A percentile compares a stretch with the other conserved stretches of the same genome.
Conservation (phyloP, 169 alveolate species). For the Eimeria maxima region DNA sequence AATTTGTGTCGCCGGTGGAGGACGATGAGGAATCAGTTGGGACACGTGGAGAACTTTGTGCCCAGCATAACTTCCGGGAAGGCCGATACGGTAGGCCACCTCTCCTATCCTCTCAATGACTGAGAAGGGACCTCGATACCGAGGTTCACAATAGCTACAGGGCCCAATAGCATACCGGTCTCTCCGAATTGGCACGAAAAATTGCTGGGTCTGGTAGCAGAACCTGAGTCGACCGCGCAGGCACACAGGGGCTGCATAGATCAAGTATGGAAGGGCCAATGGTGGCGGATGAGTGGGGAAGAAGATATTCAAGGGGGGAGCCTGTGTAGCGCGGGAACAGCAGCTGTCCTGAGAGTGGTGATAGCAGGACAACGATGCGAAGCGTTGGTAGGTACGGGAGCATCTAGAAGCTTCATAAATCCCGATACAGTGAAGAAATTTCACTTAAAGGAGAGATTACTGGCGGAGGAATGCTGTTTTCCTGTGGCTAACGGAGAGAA, state of each 20-base stretch:
- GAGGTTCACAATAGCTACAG: background rate
- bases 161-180: background rate
- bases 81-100: too few relatives aligned
- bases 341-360: background rate
- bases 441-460: background rate
- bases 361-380: background rate
- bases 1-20: too few relatives aligned
- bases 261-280: background rate
- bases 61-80: too few relatives aligned
- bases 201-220: background rate
- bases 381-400: conserved; percentile 1
- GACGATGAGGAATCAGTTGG: too few relatives aligned
- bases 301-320: background rate
- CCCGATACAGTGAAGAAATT: background rate
- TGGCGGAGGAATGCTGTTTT: background rate
- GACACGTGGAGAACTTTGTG: too few relatives aligned
- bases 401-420: background rate
- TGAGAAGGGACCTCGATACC: too few relatives aligned
- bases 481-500: background rate
- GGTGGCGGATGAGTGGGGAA: background rate
- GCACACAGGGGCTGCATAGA: background rate
- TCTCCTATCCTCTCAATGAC: too few relatives aligned
- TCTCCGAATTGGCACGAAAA: background rate
- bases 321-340: background rate
- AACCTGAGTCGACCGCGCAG: background rate